Conservation (phyloP, 345 rosid genomes). For the Triadica sebifera region DNA sequence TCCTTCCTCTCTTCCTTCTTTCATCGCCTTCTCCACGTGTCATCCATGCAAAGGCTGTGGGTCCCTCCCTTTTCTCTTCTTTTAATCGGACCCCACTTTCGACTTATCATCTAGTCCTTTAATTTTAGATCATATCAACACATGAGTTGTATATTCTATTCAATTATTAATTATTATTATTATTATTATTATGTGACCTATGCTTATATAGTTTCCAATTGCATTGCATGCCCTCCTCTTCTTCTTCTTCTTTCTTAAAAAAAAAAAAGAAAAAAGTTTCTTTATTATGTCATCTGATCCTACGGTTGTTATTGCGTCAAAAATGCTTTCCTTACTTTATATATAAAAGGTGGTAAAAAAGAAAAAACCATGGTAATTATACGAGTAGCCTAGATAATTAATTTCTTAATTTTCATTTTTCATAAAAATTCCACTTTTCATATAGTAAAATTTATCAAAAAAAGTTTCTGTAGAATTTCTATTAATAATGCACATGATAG, state of each 20-base stretch:
- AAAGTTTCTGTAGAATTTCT: neutral
- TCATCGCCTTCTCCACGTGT: constrained; percentile 22
- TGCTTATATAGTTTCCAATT: constrained; percentile 2
- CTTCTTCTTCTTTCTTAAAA: too few species aligned
- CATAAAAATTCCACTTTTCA: too few species aligned
- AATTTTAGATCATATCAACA: too few species aligned
- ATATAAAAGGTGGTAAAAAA: too few species aligned
- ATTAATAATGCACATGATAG: constrained; percentile 6
- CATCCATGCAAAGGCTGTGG: constrained; percentile 27
- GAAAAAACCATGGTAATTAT: too few species aligned
- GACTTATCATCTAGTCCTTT: too few species aligned
- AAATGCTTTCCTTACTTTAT: neutral
- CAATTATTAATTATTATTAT: too few species aligned
- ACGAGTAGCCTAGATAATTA: too few species aligned
- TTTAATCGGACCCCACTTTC: constrained; percentile 24
- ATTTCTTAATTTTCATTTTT: too few species aligned
- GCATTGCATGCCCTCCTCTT: constrained; percentile 3
- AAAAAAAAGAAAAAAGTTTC: too few species aligned
- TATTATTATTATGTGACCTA: too few species aligned
- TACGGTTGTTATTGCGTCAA: constrained; percentile 16
- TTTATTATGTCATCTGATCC: constrained; percentile 17
- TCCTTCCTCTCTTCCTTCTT: constrained; percentile 3
- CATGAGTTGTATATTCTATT: too few species aligned
- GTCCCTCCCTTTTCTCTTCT: constrained; percentile 10
- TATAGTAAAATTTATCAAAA: neutral